Evolutionary conservation across 2,329 filamentous ascomycete genomes (phyloP), one percentile per base, ranked within the genome.

Genomic region (Penicillium digitatum): DNA sequence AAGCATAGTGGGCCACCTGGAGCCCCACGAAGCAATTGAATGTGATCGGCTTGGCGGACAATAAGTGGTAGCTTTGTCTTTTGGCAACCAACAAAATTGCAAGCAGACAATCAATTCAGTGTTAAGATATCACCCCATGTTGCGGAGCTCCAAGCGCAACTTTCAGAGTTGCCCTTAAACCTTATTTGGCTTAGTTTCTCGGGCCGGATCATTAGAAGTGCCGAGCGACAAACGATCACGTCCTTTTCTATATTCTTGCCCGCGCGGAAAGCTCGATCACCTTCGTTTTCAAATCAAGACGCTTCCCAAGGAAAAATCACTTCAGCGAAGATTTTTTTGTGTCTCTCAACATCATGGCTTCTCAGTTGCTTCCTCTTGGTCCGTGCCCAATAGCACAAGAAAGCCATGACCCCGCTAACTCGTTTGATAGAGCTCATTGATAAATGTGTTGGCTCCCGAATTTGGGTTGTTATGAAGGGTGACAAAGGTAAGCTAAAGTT

Each of bases 391-490:
- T 58, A 26, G 39, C 29, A 55, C 54, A 45, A 43, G 31, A 32
- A 55, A 38, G n/a, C 24, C 48, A 37, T 38, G 29, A 55, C 57
- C 59, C 57, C 59, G 52, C 65, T 71, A 62, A 71, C 58, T 43
- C 55, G 3, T 37, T 51, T 34, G 51, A 61, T 69, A 96, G 94
- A 99, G 77, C 85, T 99, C 72, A 97, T 99, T 75, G 94, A 99
- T 80, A 96, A 96, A 77, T 99, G 94, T 73, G 92, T 99, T 63
- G 94, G 94, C 59, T 97, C 92, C 52, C 88, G 88, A 68, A 97
- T 99, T 74, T 96, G 93, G 92, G 92, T 99, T 61, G 86, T 99
- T 68, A 99, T 99, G 94, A 99, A 99, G 78, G 90, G 92, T 63
- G 94, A 97, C 72, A 97, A 96, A 81, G 94, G 94, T 95, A 77